Conservation (phyloP, 768 basidiomycete genomes). For the Panellus pusillus region DNA sequence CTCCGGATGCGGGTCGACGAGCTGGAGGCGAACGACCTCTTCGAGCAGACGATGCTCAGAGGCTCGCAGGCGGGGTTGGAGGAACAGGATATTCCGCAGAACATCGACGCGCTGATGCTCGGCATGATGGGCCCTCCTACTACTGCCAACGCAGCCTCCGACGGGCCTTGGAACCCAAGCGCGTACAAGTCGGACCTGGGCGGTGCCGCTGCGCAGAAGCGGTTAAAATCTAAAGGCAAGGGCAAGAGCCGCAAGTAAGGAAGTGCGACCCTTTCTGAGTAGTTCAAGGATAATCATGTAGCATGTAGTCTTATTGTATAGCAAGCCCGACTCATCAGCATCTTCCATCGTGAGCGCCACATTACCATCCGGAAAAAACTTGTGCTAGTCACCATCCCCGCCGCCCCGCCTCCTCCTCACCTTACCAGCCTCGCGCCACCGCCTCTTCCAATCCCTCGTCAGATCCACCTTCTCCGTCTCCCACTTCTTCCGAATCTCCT, state of each 20-base stretch:
- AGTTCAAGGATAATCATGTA: conserved; percentile 10
- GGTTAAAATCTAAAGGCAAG: conserved; percentile 24
- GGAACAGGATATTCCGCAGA: conserved; percentile 41
- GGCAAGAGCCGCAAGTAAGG: conserved; percentile 24
- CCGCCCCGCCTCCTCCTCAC: conserved; percentile 53
- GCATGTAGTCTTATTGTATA: conserved; percentile 14
- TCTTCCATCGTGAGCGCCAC: too few species aligned
- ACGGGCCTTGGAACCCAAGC: conserved; percentile 39
- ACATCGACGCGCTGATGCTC: conserved; percentile 51
- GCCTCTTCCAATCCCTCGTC: conserved; percentile 76
- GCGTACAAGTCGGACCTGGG: conserved; percentile 21
- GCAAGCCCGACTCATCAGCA: too few species aligned
- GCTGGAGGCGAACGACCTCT: conserved; percentile 49
- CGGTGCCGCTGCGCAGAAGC: conserved; percentile 26
- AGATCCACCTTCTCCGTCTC: conserved; percentile 66
- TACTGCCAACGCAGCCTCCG: conserved; percentile 12
- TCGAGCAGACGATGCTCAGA: conserved; percentile 46
- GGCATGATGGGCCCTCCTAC: conserved; percentile 48
- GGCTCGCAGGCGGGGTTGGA: conserved; percentile 48
- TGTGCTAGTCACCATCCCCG: conserved; percentile 25
- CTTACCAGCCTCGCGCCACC: conserved; percentile 76
- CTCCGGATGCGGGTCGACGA: conserved; percentile 39
- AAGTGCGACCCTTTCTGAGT: background rate
- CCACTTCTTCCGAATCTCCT: conserved; percentile 70
- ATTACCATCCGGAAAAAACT: too few species aligned